Percentiles rank a stretch among this genome's conserved stretches.
Conservation (phyloP, 257 asterid genomes). For the Sherardia arvensis region DNA sequence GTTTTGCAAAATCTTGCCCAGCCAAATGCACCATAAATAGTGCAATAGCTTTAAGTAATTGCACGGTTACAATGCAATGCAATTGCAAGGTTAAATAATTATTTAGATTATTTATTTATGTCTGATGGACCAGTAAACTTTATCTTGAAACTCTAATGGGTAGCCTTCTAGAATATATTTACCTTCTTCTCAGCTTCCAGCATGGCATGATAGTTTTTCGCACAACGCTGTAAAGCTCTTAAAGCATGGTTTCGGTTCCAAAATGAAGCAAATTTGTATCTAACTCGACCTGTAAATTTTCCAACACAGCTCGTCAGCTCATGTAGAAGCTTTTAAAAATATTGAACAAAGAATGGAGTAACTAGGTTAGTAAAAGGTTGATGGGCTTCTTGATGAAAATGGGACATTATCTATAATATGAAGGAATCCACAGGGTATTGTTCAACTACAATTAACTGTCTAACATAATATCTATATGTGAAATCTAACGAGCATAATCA, state of each 20-base stretch:
- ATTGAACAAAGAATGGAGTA: neutral
- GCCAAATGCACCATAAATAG: no score
- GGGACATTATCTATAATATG: neutral
- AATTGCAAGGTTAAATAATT: neutral
- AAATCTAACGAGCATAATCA: neutral
- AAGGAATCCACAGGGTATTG: neutral
- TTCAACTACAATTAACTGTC: neutral
- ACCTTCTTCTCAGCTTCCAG: slow-evolving; percentile 92
- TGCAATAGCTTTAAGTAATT: neutral
- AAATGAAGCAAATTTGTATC: slow-evolving; percentile 95
- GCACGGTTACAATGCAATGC: neutral
- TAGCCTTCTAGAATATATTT: no score
- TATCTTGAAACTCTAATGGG: neutral
- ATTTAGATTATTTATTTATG: neutral
- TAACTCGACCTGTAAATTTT: slow-evolving; percentile 68
- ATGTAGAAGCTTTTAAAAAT: neutral
- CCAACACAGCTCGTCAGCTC: slow-evolving; percentile 7
- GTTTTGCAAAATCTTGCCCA: no score
- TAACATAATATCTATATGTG: neutral
- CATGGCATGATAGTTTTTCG: slow-evolving; percentile 45
- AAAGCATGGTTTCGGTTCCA: slow-evolving; percentile 88
- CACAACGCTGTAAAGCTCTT: slow-evolving; percentile 57
- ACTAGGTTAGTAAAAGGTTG: neutral
- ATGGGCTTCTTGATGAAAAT: neutral
- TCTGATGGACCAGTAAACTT: neutral